Evolutionary conservation across 345 rosid species (phyloP), one percentile per base, ranked within the genome.

Genomic region (Ricinus communis): DNA sequence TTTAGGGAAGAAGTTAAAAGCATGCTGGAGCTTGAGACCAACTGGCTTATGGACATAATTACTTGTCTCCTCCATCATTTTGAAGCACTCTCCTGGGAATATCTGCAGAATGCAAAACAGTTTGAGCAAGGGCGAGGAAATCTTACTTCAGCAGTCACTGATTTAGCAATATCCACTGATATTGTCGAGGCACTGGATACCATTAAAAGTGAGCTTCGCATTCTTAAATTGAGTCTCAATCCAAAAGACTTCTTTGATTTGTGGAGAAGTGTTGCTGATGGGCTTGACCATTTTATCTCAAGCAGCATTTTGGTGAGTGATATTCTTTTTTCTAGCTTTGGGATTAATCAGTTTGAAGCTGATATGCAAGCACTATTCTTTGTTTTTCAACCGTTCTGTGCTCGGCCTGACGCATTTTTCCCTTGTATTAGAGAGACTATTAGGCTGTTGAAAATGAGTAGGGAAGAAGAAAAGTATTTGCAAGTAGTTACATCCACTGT

Each of bases 191-290:
- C 93, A 12, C 62, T 91, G 81, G 89, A 89, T 79, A 70, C 75
- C 62, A 53, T 91, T 66, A 78, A 84, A 68, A 71, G 71, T 57
- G 82, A 83, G 71, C 86, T 91, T 27, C 27, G 57, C 50, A 69
- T 73, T 66, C 77, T 83, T 14, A 74, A 70, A 71, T 62, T 24
- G 14, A 79, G 67, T 70, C 89, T 91, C 65, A 87, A 91, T 69
- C 53, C 73, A 19, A 87, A 85, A 68, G 97, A 89, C 82, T 91
- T 91, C 74, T 36, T 82, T 53, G 97, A 87, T 78, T 70, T 89
- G 76, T 89, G 95, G 95, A 83, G 95, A 71, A 86, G 85, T 65
- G 80, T 85, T 4, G 95, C 95, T 0, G 88, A 87, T 16, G 95
- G 91, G 73, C 84, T 91, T 14, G 97, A 91, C 71, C 89, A 83